A percentile compares a stretch with the other conserved stretches of the same genome.
Conservation (phyloP, 176 grass and related monocot genomes). For the Oryza brachyantha region DNA sequence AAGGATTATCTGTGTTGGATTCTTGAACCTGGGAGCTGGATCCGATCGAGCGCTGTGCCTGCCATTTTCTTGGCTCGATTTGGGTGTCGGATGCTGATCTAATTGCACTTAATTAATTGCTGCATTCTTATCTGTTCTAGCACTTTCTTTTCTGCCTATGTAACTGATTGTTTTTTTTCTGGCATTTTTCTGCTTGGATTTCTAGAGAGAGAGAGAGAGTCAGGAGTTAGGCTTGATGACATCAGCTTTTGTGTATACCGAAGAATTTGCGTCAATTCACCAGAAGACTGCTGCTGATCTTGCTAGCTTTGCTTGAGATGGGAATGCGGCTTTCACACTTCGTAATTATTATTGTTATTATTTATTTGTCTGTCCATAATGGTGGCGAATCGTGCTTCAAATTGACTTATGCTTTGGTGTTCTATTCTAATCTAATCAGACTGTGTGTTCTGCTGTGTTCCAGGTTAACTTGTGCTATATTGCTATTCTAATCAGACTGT, state of each 20-base stretch:
- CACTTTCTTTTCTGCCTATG: not conserved
- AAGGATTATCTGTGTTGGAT: constrained; percentile 15
- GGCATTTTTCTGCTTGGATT: not conserved
- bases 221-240: constrained; percentile 21
- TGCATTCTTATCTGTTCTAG: not conserved
- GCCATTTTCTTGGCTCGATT: constrained; percentile 8
- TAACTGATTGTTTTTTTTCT: not conserved
- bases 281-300: not conserved
- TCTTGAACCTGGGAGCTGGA: not conserved
- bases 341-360: too few species aligned
- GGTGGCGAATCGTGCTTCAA: not conserved
- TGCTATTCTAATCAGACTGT: not conserved
- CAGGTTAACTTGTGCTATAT: not conserved
- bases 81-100: constrained; percentile 29
- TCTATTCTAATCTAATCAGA: not conserved
- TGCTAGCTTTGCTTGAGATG: not conserved
- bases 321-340: not conserved
- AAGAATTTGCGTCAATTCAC: not conserved
- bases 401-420: not conserved
- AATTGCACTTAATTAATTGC: not conserved
- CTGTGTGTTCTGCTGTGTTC: not conserved
- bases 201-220: not conserved
- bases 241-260: constrained; percentile 7
- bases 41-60: constrained; percentile 16
- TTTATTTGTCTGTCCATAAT: not conserved